These are phyloP conservation scores for Phytophthora pini DNA, from an alignment of 352 stramenopile species.

Conservation along the genomic window DNA sequence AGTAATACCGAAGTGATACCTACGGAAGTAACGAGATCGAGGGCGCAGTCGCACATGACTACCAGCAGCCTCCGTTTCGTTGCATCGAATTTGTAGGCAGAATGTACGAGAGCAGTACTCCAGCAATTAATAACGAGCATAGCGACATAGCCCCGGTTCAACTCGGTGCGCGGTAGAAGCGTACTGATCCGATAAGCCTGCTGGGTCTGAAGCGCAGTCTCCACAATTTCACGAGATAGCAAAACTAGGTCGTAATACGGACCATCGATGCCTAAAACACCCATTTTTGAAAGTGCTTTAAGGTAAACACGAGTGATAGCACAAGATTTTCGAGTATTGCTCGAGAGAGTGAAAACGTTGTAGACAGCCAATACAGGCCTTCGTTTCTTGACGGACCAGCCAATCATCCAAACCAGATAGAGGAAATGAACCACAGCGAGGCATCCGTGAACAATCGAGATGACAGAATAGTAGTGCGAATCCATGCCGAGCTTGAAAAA, in stretches of 20 bases:
- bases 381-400: constrained; percentile 31
- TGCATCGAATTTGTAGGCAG: constrained; percentile 8
- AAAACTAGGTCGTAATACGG: constrained; percentile 28
- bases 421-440: constrained; percentile 21
- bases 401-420: constrained; percentile 34
- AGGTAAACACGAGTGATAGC: constrained; percentile 9
- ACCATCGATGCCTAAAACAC: constrained; percentile 17
- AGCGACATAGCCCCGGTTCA: constrained; percentile 30
- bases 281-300: constrained; percentile 13
- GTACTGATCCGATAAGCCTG: constrained; percentile 40
- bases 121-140: constrained; percentile 40
- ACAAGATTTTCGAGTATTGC: not conserved
- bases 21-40: constrained; percentile 31
- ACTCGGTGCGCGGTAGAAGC: constrained; percentile 14
- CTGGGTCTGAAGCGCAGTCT: constrained; percentile 30
- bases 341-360: constrained; percentile 1
- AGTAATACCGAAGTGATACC: constrained; percentile 21
- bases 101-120: constrained; percentile 28
- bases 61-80: constrained; percentile 16
- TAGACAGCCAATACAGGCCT: constrained; percentile 24
- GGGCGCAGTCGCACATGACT: constrained; percentile 22
- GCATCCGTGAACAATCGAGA: constrained; percentile 19
- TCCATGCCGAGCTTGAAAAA: constrained; percentile 19
- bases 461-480: constrained; percentile 4
- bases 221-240: constrained; percentile 30